phyloP scores from a whole-genome alignment of 2,329 filamentous ascomycete genomes.

The Botrytis squamosa region DNA sequence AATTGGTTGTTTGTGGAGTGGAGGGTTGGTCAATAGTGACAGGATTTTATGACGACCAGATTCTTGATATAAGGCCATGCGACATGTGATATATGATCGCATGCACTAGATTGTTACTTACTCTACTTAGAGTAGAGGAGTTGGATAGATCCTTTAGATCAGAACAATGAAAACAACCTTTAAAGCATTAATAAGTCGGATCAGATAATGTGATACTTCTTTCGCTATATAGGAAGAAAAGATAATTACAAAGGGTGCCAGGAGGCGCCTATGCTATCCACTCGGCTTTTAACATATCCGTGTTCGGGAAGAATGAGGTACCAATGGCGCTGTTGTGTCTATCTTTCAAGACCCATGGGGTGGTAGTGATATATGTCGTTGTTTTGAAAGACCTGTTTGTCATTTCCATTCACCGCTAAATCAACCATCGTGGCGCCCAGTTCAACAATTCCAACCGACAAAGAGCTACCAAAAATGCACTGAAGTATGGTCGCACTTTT shows the following conservation, averaged over 20 bases:
- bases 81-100: not conserved
- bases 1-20: not conserved
- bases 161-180: not conserved
- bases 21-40: not conserved
- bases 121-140: not conserved
- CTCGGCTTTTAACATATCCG: not conserved
- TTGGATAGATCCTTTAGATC: not conserved
- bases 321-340: not conserved
- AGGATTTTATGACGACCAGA: not conserved
- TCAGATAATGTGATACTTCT: not conserved
- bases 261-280: not conserved
- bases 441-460: not conserved
- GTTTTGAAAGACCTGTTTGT: not conserved
- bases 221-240: not conserved
- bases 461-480: not conserved
- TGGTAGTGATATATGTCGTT: not conserved
- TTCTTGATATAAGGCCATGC: not conserved
- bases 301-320: not conserved
- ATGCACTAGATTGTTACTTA: not conserved
- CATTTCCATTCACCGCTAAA: not conserved
- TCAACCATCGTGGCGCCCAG: conserved; percentile 1
- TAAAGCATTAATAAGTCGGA: not conserved
- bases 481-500: not conserved
- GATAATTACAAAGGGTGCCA: not conserved
- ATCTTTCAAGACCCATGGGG: not conserved